These are phyloP conservation scores for Aphanocladium album DNA, from an alignment of 2,329 filamentous ascomycete genomes.

Conservation along the genomic window DNA sequence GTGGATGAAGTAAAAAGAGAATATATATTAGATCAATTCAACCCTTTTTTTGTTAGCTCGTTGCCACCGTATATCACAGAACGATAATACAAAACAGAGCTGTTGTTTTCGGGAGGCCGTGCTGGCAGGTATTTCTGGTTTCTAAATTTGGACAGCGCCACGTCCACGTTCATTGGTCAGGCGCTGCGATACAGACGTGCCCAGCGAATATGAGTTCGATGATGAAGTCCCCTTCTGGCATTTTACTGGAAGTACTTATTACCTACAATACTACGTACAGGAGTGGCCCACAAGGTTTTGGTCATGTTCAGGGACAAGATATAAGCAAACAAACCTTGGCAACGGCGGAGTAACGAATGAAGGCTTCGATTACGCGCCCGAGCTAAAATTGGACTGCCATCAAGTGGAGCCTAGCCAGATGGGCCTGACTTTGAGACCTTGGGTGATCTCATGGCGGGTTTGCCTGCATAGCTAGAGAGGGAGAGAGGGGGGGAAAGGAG, in stretches of 20 bases:
- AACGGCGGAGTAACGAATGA: not conserved
- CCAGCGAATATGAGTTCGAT: not conserved
- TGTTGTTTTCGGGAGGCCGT: not conserved
- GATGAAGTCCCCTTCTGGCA: not conserved
- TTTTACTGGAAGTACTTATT: not conserved
- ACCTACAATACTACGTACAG: not conserved
- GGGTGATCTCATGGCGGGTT: not conserved
- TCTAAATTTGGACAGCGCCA: not conserved
- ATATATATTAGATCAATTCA: slow-evolving; percentile 9
- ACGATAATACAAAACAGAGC: too few species aligned
- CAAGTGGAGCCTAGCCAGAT: not conserved
- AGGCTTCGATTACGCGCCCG: slow-evolving; percentile 6
- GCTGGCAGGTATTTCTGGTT: not conserved
- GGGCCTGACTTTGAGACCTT: not conserved
- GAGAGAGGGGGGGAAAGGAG: not conserved
- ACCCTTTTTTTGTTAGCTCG: not conserved
- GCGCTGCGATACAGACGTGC: not conserved
- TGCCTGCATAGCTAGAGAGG: too few species aligned
- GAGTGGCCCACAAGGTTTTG: not conserved
- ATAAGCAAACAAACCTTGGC: not conserved
- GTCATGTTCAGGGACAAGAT: not conserved
- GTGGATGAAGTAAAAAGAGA: slow-evolving; percentile 1
- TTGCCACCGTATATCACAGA: too few species aligned
- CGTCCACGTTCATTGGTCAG: not conserved
- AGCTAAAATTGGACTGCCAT: not conserved